Evolutionary conservation across 192 early-diverging fungal genomes (phyloP).

Genomic region (Funneliformis mosseae): DNA sequence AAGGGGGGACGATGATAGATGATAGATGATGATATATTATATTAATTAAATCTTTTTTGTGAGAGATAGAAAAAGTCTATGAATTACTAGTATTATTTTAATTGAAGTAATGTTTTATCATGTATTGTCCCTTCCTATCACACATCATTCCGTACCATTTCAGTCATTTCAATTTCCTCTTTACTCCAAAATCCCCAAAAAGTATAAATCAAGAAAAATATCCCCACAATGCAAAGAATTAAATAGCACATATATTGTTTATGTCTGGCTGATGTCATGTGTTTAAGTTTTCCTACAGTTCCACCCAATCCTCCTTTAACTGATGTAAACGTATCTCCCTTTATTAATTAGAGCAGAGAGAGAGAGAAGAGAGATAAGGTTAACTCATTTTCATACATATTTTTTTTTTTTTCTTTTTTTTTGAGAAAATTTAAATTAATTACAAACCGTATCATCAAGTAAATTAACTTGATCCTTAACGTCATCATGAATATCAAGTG

Average conservation of each 20-base stretch:
- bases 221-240: neutral
- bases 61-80: no score
- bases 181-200: neutral
- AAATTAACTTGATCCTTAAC: constrained; percentile 45
- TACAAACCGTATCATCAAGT: constrained; percentile 44
- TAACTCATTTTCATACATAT: no score
- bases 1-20: no score
- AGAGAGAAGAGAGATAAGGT: neutral
- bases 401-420: neutral
- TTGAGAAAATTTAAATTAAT: neutral
- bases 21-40: no score
- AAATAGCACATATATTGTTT: constrained; percentile 17
- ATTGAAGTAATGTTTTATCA: no score
- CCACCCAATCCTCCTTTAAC: neutral
- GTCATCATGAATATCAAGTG: constrained; percentile 51
- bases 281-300: constrained; percentile 5
- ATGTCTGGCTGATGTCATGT: constrained; percentile 22
- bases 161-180: neutral
- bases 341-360: neutral
- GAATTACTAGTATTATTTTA: no score
- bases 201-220: constrained; percentile 14
- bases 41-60: no score
- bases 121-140: neutral
- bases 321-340: constrained; percentile 12
- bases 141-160: neutral